Conservation (phyloP, 768 basidiomycete species). For the Lentinus brumalis region DNA sequence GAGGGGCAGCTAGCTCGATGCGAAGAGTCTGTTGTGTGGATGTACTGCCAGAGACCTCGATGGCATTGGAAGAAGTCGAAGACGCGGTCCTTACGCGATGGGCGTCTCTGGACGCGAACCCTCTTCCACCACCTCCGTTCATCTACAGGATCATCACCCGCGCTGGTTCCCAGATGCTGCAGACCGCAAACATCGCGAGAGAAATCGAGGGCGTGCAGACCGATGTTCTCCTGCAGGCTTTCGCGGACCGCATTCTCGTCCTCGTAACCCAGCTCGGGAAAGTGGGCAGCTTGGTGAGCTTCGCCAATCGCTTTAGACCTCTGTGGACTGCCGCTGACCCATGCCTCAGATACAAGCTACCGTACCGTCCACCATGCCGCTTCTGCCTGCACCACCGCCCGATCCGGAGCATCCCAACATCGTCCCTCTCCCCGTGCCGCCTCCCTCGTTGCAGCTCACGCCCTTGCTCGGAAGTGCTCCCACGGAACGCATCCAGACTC, state of each 20-base stretch:
- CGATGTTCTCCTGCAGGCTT: constrained; percentile 77
- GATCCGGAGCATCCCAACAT: constrained; percentile 39
- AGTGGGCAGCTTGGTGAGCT: constrained; percentile 77
- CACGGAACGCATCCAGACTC: constrained; percentile 64
- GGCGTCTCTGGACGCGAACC: no score
- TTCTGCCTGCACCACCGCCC: constrained; percentile 42
- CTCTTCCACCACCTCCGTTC: no score
- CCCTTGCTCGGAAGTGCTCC: constrained; percentile 77
- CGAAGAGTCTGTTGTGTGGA: no score
- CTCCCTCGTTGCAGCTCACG: constrained; percentile 73
- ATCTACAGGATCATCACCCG: no score
- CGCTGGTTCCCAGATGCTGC: constrained; percentile 30
- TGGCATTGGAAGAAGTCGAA: no score
- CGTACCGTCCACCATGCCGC: constrained; percentile 62
- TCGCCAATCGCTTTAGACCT: constrained; percentile 3
- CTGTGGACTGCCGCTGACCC: constrained; percentile 8
- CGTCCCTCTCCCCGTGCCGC: constrained; percentile 54
- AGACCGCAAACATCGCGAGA: constrained; percentile 53
- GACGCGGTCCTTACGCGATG: no score
- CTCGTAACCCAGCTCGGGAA: constrained; percentile 89
- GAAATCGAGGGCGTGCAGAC: constrained; percentile 61
- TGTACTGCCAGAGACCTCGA: no score
- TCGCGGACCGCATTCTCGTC: constrained; percentile 80
- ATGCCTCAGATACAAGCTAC: constrained; percentile 72
- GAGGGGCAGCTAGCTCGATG: no score